A percentile compares a stretch with the other conserved stretches of the same genome.
Conservation (phyloP, 306 rosid genomes). For the Pyrus pyrifolia region DNA sequence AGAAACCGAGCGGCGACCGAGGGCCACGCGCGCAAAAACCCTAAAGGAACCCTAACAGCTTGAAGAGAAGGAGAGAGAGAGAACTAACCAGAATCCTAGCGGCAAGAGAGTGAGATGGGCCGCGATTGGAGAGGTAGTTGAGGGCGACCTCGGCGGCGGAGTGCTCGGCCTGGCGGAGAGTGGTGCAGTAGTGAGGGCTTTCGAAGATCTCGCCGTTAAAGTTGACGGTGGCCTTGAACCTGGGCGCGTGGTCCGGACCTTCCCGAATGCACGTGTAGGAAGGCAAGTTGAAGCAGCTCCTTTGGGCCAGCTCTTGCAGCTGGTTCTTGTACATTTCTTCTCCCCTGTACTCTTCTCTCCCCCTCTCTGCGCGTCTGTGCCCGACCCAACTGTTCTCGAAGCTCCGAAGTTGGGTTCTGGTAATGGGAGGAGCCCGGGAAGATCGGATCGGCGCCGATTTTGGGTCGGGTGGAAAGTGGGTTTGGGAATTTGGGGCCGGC, state of each 20-base stretch:
- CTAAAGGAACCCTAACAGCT: slow-evolving; percentile 18
- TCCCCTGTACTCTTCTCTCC: background rate
- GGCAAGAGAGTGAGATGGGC: slow-evolving; percentile 90
- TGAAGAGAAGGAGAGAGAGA: background rate
- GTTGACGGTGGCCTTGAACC: slow-evolving; percentile 93
- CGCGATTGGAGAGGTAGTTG: slow-evolving; percentile 76
- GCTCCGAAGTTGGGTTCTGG: background rate
- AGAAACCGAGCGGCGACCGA: background rate
- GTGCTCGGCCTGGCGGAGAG: slow-evolving; percentile 98
- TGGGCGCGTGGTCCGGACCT: slow-evolving; percentile 99
- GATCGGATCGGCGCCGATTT: slow-evolving; percentile 45
- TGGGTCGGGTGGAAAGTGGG: slow-evolving; percentile 13
- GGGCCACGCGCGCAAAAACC: background rate
- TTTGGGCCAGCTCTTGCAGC: slow-evolving; percentile 99
- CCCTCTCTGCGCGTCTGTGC: background rate
- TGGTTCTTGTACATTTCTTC: slow-evolving; percentile 99
- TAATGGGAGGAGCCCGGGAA: slow-evolving; percentile 16
- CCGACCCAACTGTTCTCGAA: background rate
- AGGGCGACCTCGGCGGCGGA: slow-evolving; percentile 99
- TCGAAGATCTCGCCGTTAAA: slow-evolving; percentile 95
- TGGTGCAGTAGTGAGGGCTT: slow-evolving; percentile 76
- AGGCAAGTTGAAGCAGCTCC: slow-evolving; percentile 97
- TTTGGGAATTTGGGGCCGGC: slow-evolving; percentile 2
- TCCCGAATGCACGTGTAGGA: slow-evolving; percentile 89
- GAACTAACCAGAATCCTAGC: slow-evolving; percentile 77